phyloP scores from a whole-genome alignment of 2,329 filamentous ascomycete genomes.

The Sordariomycetes sp. region DNA sequence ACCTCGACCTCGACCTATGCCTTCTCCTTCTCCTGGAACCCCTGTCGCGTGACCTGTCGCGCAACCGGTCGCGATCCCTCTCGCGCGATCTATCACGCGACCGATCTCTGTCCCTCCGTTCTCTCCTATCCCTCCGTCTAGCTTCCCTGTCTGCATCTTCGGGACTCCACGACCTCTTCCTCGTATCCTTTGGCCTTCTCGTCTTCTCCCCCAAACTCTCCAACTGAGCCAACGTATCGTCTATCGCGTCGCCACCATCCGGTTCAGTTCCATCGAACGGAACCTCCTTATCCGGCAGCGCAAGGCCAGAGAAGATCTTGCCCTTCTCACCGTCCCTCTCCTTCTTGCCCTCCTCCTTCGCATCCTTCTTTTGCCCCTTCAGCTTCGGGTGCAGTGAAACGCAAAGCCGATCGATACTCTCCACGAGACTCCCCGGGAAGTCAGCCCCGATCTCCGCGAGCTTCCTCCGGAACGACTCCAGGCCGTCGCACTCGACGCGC shows the following conservation, averaged over 20 bases:
- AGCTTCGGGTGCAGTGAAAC: constrained; percentile 84
- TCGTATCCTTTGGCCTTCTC: constrained; percentile 42
- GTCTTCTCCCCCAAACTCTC: constrained; percentile 46
- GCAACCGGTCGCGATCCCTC: constrained; percentile 12
- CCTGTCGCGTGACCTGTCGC: constrained; percentile 17
- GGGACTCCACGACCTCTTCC: constrained; percentile 41
- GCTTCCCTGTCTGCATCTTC: constrained; percentile 26
- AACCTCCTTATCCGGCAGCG: constrained; percentile 64
- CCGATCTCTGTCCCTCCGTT: constrained; percentile 24
- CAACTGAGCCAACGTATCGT: constrained; percentile 86
- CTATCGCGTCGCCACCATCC: constrained; percentile 56
- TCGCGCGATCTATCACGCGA: constrained; percentile 20
- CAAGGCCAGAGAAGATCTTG: constrained; percentile 79
- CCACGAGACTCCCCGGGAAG: constrained; percentile 74
- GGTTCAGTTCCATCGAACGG: constrained; percentile 12
- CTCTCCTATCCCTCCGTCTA: constrained; percentile 32
- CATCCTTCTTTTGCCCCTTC: constrained; percentile 44
- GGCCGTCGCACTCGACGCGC: constrained; percentile 58
- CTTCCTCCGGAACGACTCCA: constrained; percentile 62
- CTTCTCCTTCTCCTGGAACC: constrained; percentile 11
- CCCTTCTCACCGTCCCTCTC: background rate
- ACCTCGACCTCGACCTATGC: constrained; percentile 21
- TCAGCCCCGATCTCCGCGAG: constrained; percentile 66
- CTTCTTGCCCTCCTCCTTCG: constrained; percentile 19
- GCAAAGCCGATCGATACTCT: constrained; percentile 83